A percentile compares a stretch with the other conserved stretches of the same genome.
Conservation (phyloP, 2,329 filamentous ascomycete genomes). For the Stachybotrys elegans region DNA sequence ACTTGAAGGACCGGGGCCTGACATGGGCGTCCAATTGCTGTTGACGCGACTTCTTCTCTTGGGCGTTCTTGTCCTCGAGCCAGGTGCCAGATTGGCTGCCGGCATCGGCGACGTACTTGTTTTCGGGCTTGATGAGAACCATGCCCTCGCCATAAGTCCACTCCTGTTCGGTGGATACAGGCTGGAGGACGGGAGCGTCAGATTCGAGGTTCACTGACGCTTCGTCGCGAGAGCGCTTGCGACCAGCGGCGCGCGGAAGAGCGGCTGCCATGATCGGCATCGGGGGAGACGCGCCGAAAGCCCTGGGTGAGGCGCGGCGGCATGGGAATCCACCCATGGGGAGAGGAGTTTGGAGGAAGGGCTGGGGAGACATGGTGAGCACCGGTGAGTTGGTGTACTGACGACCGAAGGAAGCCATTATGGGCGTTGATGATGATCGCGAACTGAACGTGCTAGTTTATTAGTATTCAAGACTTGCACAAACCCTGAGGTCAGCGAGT, state of each 20-base stretch:
- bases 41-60: constrained; percentile 41
- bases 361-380: constrained; percentile 31
- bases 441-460: constrained; percentile 12
- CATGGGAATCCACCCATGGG: constrained; percentile 23
- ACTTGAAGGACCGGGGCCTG: constrained; percentile 54
- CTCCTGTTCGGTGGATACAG: constrained; percentile 53
- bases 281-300: constrained; percentile 16
- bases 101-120: constrained; percentile 50
- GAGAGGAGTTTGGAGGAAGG: constrained; percentile 25
- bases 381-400: constrained; percentile 40
- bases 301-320: constrained; percentile 16
- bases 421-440: constrained; percentile 10
- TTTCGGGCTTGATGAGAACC: constrained; percentile 63
- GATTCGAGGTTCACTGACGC: constrained; percentile 63
- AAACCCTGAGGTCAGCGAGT: constrained; percentile 16
- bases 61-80: constrained; percentile 61
- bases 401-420: constrained; percentile 40
- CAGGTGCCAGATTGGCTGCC: constrained; percentile 67
- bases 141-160: constrained; percentile 69
- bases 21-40: constrained; percentile 23
- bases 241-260: constrained; percentile 39
- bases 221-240: constrained; percentile 74
- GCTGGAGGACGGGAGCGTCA: constrained; percentile 38
- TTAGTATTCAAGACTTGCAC: constrained; percentile 26
- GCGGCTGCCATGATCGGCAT: constrained; percentile 21